A percentile compares a stretch with the other conserved stretches of the same genome.
phyloP scores from a whole-genome alignment of 768 basidiomycete species.

The Mycena rosella region DNA sequence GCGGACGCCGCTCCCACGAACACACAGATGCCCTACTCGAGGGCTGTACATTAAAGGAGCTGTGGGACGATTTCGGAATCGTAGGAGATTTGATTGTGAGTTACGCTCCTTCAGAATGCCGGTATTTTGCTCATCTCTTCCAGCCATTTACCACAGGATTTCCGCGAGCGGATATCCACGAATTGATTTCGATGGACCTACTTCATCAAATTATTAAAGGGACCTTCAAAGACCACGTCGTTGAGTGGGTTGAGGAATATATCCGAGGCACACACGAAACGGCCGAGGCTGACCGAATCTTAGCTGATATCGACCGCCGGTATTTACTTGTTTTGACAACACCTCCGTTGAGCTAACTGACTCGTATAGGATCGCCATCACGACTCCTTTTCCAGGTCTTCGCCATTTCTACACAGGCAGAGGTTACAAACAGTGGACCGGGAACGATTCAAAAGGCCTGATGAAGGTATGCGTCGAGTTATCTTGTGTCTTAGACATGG shows the following conservation, averaged over 20 bases:
- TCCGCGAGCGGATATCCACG: constrained; percentile 51
- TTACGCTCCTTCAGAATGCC: background rate
- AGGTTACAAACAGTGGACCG: constrained; percentile 41
- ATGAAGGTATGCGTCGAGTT: constrained; percentile 34
- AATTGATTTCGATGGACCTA: constrained; percentile 47
- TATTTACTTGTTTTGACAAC: constrained; percentile 23
- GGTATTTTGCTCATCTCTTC: background rate
- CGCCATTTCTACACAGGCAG: constrained; percentile 34
- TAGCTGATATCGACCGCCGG: constrained; percentile 49
- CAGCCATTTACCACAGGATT: constrained; percentile 51
- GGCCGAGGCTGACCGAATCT: constrained; percentile 25
- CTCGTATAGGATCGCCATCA: constrained; percentile 38
- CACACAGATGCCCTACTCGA: constrained; percentile 35
- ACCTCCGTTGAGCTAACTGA: background rate
- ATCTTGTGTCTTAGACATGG: too few relatives aligned
- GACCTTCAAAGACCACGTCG: constrained; percentile 50
- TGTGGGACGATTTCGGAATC: constrained; percentile 47
- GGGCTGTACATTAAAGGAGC: constrained; percentile 5
- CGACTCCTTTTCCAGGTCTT: constrained; percentile 23
- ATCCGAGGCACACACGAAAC: constrained; percentile 30
- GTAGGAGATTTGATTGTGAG: constrained; percentile 41
- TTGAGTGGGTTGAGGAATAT: constrained; percentile 48
- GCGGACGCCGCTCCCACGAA: constrained; percentile 3
- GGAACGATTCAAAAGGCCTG: constrained; percentile 39
- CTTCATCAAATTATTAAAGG: constrained; percentile 48